Base-by-base conservation (phyloP, 257 asterid species). In the Lycium ferocissimum region DNA sequence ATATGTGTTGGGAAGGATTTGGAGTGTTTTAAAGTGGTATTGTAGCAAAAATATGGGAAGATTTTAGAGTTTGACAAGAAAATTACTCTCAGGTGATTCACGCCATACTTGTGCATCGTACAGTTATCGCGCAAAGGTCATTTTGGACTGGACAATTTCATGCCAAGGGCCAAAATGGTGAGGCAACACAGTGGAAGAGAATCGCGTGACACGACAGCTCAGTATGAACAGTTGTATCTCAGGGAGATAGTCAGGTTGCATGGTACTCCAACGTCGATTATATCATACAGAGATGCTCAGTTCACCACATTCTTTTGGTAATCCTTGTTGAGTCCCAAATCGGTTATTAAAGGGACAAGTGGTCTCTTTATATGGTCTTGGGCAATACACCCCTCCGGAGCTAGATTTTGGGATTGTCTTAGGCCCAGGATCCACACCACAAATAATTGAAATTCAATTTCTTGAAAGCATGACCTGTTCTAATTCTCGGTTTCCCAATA, bases 321-420 rank as follows among this genome's bases (percentile, higher is more conserved):
- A 43, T 65, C 58, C 20, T n/a, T 8, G 78, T 70, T 70, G 26
- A 67, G 75, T 67, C 75, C 49, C 20, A 67, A 26, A 70, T 70
- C 3, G 33, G 53, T 17, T 70, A 38, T 70, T 70, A 38, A 38
- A 70, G 26, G 78, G 14, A 8, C 15, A 53, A 5, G 78, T 38
- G 10, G 53, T 38, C 54, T 15, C 78, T 17, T 70, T 70, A 38
- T n/a, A 70, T 70, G 78, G 33, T 38, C 53, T 4, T 70, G 78
- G 78, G 33, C 14, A 17, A 70, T 38, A 53, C 53, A 8, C 22
- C 75, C n/a, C 53, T 70, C 78, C 38, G 7, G 53, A 70, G 78
- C 33, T 7, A 70, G 54, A 53, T 40, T 70, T 38, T 70, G 78
- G 26, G 33, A 38, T 38, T 38, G 33, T 38, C 33, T 70, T 15